A percentile compares a stretch with the other conserved stretches of the same genome.
These are phyloP conservation scores for Solanum arcanum DNA, from an alignment of 257 asterid species.

Conservation along the genomic window DNA sequence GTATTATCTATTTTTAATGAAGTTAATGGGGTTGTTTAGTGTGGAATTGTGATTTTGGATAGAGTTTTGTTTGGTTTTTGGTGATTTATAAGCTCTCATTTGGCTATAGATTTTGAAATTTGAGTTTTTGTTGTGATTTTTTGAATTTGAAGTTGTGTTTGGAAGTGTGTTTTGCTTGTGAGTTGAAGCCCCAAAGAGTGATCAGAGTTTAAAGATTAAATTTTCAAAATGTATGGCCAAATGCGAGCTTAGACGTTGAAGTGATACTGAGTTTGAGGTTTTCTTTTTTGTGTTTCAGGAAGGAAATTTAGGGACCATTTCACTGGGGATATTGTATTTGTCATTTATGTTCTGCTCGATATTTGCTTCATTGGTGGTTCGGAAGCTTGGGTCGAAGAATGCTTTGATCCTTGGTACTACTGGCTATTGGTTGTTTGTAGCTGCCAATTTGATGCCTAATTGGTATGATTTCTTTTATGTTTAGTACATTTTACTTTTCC, in stretches of 20 bases:
- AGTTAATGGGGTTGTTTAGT: background rate
- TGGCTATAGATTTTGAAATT: background rate
- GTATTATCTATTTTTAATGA: background rate
- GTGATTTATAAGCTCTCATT: background rate
- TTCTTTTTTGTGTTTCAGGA: slow-evolving; percentile 34
- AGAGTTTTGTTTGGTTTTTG: background rate
- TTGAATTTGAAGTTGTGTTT: background rate
- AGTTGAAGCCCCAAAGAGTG: background rate
- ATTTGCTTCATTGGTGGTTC: slow-evolving; percentile 75
- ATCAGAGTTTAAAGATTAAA: background rate
- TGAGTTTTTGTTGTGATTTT: background rate
- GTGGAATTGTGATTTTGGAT: background rate
- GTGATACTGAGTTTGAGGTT: background rate
- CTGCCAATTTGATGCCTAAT: slow-evolving; percentile 89
- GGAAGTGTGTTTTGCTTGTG: background rate
- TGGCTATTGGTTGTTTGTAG: slow-evolving; percentile 89
- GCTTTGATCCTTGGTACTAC: slow-evolving; percentile 79
- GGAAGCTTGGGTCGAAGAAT: slow-evolving; percentile 69
- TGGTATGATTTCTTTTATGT: slow-evolving; percentile 35
- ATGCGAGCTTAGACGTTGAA: background rate
- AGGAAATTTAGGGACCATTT: slow-evolving; percentile 80
- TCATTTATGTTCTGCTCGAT: slow-evolving; percentile 71
- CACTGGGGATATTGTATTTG: slow-evolving; percentile 79
- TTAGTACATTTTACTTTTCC: background rate
- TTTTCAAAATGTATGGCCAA: background rate